Evolutionary conservation across 208 protist genomes (phyloP).

Genomic region (Trichomonas tenax): DNA sequence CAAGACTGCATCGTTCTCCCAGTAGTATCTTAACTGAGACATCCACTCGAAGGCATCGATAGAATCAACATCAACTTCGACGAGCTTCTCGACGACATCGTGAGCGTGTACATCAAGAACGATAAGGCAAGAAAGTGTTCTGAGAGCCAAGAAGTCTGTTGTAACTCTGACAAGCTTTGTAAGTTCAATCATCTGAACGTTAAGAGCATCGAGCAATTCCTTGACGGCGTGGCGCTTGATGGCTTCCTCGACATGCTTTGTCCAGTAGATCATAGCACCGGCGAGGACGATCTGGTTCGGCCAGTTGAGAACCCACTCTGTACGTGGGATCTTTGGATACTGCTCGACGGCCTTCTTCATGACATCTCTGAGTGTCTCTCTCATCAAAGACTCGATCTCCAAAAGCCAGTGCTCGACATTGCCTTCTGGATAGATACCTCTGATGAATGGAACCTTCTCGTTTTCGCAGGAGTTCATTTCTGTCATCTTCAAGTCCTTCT

Average conservation of each 20-base stretch:
- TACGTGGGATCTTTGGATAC: constrained; percentile 30
- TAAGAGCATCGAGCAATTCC: constrained; percentile 32
- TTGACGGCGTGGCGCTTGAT: constrained; percentile 48
- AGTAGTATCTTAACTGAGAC: constrained; percentile 35
- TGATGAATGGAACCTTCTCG: constrained; percentile 33
- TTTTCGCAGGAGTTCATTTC: constrained; percentile 45
- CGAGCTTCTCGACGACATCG: constrained; percentile 77
- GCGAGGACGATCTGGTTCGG: constrained; percentile 63
- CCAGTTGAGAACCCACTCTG: constrained; percentile 46
- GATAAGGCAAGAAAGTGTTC: constrained; percentile 77
- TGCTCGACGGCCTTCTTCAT: constrained; percentile 37
- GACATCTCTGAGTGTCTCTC: constrained; percentile 55
- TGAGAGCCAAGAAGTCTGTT: constrained; percentile 65
- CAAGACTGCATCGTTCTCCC: constrained; percentile 28
- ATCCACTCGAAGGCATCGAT: constrained; percentile 78
- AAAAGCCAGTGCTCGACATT: constrained; percentile 78
- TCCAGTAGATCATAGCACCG: constrained; percentile 76
- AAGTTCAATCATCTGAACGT: constrained; percentile 45
- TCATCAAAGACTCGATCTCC: constrained; percentile 70
- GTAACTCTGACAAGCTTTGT: constrained; percentile 62
- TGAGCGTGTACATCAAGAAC: constrained; percentile 87
- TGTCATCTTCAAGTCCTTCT: constrained; percentile 59
- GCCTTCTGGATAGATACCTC: constrained; percentile 22
- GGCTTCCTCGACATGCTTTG: constrained; percentile 65
- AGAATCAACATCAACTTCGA: constrained; percentile 56